A percentile compares a stretch with the other conserved stretches of the same genome.
Evolutionary conservation across 176 grass and related monocot genomes (phyloP).

Genomic region (Eragrostis nindensis): DNA sequence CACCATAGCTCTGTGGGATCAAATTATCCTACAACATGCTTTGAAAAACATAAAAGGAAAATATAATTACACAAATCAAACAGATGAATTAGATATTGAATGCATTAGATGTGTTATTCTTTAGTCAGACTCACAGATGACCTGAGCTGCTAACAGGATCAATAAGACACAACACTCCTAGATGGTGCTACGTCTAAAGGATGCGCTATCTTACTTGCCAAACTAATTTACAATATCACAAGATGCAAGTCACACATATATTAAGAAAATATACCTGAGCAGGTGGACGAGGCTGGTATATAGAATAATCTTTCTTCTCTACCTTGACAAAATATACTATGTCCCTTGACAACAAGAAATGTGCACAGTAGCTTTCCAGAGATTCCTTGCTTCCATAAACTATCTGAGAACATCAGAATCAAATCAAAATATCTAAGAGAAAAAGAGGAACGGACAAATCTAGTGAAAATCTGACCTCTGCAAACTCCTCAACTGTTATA

Average conservation of each 20-base stretch:
- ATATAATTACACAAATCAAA: not conserved
- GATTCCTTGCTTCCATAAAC: slow-evolving; percentile 83
- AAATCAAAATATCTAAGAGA: slow-evolving; percentile 28
- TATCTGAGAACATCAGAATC: slow-evolving; percentile 59
- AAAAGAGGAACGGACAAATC: not conserved
- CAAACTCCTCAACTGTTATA: slow-evolving; percentile 83
- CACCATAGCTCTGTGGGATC: not conserved
- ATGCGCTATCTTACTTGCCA: slow-evolving; percentile 5
- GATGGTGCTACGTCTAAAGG: not conserved
- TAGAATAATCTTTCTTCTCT: slow-evolving; percentile 65
- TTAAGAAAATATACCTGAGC: slow-evolving; percentile 70
- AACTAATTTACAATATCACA: slow-evolving; percentile 1
- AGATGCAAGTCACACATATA: slow-evolving; percentile 23
- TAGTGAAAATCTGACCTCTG: slow-evolving; percentile 62
- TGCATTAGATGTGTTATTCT: not conserved
- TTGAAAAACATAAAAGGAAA: not conserved
- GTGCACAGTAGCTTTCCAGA: slow-evolving; percentile 90
- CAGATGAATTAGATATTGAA: slow-evolving; percentile 4
- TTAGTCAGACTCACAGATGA: not conserved
- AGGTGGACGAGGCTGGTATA: slow-evolving; percentile 81
- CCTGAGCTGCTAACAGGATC: slow-evolving; percentile 6
- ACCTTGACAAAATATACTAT: slow-evolving; percentile 80
- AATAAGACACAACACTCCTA: not conserved
- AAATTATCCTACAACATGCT: not conserved
- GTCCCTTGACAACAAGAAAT: slow-evolving; percentile 93